A percentile compares a stretch with the other conserved stretches of the same genome.
Conservation (phyloP, 345 rosid species). For the Populus alba region DNA sequence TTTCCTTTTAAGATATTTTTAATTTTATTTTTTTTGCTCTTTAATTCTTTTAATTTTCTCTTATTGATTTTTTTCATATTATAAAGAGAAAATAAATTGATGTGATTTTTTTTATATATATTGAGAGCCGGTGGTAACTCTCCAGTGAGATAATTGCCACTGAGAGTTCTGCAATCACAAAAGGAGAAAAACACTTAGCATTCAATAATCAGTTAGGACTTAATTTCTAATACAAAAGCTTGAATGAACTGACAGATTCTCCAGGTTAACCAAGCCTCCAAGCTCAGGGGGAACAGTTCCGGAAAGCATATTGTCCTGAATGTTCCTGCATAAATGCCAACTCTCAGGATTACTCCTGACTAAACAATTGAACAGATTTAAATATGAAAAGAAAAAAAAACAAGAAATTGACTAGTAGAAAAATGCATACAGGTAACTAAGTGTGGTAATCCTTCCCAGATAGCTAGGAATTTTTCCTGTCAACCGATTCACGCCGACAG, state of each 20-base stretch:
- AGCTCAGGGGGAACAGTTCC: conserved; percentile 47
- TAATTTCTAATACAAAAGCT: neutral
- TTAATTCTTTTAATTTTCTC: no score
- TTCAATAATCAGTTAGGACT: neutral
- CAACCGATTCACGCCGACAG: neutral
- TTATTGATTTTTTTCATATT: no score
- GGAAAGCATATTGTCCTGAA: conserved; percentile 24
- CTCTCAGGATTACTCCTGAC: neutral
- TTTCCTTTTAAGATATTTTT: no score
- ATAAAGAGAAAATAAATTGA: no score
- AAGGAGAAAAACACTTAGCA: neutral
- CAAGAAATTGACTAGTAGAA: neutral
- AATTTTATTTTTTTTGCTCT: no score
- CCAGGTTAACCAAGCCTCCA: conserved; percentile 42
- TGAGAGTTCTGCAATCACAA: conserved; percentile 12
- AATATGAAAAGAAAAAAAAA: neutral
- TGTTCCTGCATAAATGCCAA: neutral
- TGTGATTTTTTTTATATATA: no score
- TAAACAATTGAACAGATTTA: neutral
- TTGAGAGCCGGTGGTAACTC: conserved; percentile 3
- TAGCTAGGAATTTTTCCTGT: conserved; percentile 3
- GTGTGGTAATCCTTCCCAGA: conserved; percentile 21
- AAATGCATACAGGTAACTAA: conserved; percentile 33
- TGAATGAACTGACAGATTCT: conserved; percentile 37
- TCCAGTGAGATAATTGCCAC: conserved; percentile 22